phyloP scores from a whole-genome alignment of 2,329 filamentous ascomycete genomes.

The Paecilomyces sp. region DNA sequence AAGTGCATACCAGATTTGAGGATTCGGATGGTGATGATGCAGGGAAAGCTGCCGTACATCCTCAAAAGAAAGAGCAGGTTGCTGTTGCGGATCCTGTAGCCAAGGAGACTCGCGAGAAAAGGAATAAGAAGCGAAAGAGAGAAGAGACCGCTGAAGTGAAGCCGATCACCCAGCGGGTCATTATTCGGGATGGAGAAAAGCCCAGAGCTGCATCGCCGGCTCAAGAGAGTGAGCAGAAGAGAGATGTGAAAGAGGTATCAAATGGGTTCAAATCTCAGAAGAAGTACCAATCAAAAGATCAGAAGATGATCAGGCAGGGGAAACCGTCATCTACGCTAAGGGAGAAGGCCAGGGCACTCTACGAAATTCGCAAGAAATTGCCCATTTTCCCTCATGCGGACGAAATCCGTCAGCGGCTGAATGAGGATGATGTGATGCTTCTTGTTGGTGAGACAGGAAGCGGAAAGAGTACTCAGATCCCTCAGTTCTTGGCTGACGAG shows the following conservation, averaged over 20 bases:
- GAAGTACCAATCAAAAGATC: constrained; percentile 7
- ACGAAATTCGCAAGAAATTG: constrained; percentile 55
- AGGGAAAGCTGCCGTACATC: constrained; percentile 4
- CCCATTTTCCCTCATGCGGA: constrained; percentile 73
- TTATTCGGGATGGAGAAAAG: constrained; percentile 6
- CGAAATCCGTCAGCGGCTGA: constrained; percentile 60
- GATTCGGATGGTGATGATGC: constrained; percentile 20
- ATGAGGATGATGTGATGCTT: constrained; percentile 66
- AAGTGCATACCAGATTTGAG: constrained; percentile 32
- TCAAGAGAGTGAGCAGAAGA: background rate
- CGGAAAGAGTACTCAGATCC: constrained; percentile 93
- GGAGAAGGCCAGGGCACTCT: constrained; percentile 42
- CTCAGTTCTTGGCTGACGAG: constrained; percentile 76
- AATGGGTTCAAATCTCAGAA: constrained; percentile 2
- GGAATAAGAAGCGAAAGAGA: constrained; percentile 26
- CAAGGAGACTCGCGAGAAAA: constrained; percentile 13
- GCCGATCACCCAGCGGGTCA: constrained; percentile 4
- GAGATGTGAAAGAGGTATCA: background rate
- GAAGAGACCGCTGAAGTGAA: constrained; percentile 14
- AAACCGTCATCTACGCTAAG: constrained; percentile 24
- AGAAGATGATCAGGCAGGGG: constrained; percentile 11
- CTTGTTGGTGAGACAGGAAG: constrained; percentile 92
- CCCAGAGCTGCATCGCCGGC: background rate
- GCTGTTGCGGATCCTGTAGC: background rate
- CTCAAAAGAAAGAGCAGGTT: background rate